A percentile compares a stretch with the other conserved stretches of the same genome.
These are phyloP conservation scores for Ettlia oleoabundans DNA, from an alignment of 139 green algal species.

Conservation along the genomic window DNA sequence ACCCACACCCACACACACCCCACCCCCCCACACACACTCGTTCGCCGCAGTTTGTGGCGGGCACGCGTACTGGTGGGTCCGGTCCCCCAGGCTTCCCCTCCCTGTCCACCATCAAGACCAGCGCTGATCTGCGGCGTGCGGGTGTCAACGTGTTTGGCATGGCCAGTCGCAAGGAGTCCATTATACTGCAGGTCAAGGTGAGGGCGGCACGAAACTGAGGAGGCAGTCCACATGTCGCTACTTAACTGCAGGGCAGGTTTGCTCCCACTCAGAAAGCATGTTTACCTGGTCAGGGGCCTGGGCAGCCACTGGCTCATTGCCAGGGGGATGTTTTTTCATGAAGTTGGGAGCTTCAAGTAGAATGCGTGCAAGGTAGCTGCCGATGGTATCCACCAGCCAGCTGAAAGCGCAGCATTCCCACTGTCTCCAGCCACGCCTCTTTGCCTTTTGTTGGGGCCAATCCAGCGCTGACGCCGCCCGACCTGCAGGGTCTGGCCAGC, in stretches of 20 bases:
- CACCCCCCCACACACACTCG: no score
- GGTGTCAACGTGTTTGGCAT: conserved; percentile 87
- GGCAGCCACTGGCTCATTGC: no score
- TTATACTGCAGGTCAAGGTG: conserved; percentile 75
- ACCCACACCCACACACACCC: background rate
- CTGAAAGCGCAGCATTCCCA: no score
- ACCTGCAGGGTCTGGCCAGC: background rate
- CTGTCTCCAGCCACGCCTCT: background rate
- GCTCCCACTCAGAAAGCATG: background rate
- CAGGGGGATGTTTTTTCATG: no score
- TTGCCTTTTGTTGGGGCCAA: no score
- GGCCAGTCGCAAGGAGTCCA: conserved; percentile 78
- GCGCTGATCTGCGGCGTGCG: conserved; percentile 54
- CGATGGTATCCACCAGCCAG: no score
- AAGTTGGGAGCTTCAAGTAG: no score
- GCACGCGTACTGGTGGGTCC: conserved; percentile 63
- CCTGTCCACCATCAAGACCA: conserved; percentile 66
- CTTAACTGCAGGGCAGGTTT: background rate
- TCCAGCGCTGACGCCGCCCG: background rate
- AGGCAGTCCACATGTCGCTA: background rate
- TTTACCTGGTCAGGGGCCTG: background rate
- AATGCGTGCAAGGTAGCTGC: no score
- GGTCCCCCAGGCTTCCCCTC: conserved; percentile 77
- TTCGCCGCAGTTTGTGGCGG: conserved; percentile 61
- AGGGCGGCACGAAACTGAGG: conserved; percentile 10